These are phyloP conservation scores for Colletotrichum spinosum DNA, from an alignment of 2,329 filamentous ascomycete genomes.

Conservation along the genomic window DNA sequence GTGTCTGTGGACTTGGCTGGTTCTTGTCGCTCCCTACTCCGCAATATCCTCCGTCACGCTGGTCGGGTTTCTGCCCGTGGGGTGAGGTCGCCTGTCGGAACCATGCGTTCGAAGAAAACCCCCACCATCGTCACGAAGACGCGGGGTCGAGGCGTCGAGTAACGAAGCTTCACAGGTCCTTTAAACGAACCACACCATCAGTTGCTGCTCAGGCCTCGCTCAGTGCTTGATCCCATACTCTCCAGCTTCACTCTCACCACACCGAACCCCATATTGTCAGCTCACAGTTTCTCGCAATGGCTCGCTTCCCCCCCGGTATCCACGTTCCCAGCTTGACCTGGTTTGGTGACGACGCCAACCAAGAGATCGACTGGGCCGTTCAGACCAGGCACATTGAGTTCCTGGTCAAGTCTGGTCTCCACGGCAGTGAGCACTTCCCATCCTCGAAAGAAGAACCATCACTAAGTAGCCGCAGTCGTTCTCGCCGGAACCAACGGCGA, in stretches of 20 bases:
- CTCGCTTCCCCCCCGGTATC: constrained; percentile 60
- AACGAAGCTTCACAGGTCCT: background rate
- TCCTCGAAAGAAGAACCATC: background rate
- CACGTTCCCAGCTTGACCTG: constrained; percentile 69
- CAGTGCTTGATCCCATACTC: background rate
- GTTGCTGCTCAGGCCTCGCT: too few relatives aligned
- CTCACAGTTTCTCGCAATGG: constrained; percentile 43
- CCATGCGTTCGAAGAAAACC: background rate
- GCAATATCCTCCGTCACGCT: constrained; percentile 8
- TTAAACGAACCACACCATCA: constrained; percentile 6
- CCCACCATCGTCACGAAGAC: constrained; percentile 1
- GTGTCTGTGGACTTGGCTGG: background rate
- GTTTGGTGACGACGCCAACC: constrained; percentile 59
- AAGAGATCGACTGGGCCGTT: constrained; percentile 67
- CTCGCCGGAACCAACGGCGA: constrained; percentile 81
- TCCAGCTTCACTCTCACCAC: background rate
- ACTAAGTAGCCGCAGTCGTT: constrained; percentile 57
- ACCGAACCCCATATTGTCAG: background rate
- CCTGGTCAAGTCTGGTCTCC: constrained; percentile 63
- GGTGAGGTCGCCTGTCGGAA: constrained; percentile 27
- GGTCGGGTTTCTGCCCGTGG: constrained; percentile 14
- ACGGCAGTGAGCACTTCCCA: constrained; percentile 52
- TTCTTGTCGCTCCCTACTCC: constrained; percentile 2
- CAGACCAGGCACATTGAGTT: constrained; percentile 66
- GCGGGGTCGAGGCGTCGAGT: constrained; percentile 9